Conservation (phyloP, 495 filamentous ascomycete species). For the Podospora pseudocomata region DNA sequence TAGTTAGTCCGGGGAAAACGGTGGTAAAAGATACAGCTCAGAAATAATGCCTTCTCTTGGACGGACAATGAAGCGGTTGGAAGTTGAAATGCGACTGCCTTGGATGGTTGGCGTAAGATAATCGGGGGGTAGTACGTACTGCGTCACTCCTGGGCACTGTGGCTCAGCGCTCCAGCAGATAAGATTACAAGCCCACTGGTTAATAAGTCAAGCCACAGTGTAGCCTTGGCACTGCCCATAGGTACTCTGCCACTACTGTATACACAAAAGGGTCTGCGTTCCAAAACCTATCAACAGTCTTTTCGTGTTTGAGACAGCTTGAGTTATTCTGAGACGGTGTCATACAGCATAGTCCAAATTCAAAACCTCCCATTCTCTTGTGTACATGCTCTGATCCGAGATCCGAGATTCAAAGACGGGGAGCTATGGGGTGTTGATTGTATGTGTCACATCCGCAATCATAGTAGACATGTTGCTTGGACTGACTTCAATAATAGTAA, state of each 20-base stretch:
- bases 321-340: neutral
- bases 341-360: neutral
- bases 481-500: neutral
- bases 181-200: neutral
- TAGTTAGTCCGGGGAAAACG: neutral
- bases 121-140: constrained; percentile 4
- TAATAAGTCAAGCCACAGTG: constrained; percentile 7
- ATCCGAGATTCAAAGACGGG: neutral
- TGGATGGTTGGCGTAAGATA: neutral
- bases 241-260: neutral
- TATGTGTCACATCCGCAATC: no score
- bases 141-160: constrained; percentile 17
- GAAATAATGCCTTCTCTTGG: neutral
- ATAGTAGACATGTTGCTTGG: neutral
- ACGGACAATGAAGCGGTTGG: neutral
- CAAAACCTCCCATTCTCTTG: neutral
- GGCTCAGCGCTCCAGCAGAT: constrained; percentile 7
- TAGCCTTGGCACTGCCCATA: neutral
- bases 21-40: neutral
- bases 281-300: neutral
- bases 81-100: constrained; percentile 5
- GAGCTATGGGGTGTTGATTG: neutral
- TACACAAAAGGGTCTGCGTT: no score
- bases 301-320: neutral
- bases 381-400: no score